Conservation (phyloP, 345 rosid genomes). For the Psidium friedrichsthalianum region DNA sequence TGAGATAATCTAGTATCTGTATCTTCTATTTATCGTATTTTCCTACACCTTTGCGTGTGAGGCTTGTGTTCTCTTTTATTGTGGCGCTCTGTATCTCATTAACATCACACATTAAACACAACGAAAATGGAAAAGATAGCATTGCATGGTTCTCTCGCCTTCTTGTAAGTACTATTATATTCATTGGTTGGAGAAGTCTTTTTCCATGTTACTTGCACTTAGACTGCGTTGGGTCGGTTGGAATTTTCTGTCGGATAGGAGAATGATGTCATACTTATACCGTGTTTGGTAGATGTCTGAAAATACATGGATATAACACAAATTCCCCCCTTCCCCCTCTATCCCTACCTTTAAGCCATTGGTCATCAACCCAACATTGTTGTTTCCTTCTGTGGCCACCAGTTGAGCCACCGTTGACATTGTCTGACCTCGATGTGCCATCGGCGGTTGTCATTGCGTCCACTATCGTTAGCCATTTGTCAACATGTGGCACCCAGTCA, state of each 20-base stretch:
- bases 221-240: neutral
- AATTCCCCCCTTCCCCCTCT: neutral
- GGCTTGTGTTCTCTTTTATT: neutral
- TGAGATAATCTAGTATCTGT: neutral
- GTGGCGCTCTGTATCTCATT: neutral
- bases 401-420: neutral
- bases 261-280: neutral
- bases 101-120: neutral
- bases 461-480: neutral
- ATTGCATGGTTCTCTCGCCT: neutral
- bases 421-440: neutral
- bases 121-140: neutral
- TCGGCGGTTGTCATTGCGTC: neutral
- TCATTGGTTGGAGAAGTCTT: neutral
- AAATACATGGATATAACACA: neutral
- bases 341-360: neutral
- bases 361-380: neutral
- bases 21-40: neutral
- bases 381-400: neutral
- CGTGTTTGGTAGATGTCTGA: neutral
- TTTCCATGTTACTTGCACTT: neutral
- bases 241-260: neutral
- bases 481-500: neutral
- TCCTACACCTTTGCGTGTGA: neutral
- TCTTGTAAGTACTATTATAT: neutral